A percentile compares a stretch with the other conserved stretches of the same genome.
phyloP scores from a whole-genome alignment of 805 yeast genomes.

The Candida bentonensis region DNA sequence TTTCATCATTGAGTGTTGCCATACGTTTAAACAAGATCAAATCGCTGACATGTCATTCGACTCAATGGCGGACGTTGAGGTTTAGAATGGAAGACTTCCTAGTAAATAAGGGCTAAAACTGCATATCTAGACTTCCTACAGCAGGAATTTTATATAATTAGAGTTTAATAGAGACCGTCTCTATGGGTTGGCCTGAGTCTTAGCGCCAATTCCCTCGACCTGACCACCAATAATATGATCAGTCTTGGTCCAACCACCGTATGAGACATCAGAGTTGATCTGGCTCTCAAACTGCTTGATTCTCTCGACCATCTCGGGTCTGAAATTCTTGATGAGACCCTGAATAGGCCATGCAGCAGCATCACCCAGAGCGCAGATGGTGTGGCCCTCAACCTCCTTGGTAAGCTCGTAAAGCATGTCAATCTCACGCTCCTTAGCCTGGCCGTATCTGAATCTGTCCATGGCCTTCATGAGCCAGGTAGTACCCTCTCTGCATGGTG shows the following conservation, averaged over 20 bases:
- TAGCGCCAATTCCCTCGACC: constrained; percentile 28
- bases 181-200: neutral
- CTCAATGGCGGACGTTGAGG: no score
- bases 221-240: constrained; percentile 48
- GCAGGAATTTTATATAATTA: neutral
- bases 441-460: constrained; percentile 69
- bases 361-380: constrained; percentile 85
- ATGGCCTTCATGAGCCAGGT: constrained; percentile 74
- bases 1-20: neutral
- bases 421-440: constrained; percentile 67
- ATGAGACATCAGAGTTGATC: constrained; percentile 32
- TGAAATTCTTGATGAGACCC: constrained; percentile 73
- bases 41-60: no score
- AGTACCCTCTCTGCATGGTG: constrained; percentile 91
- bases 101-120: no score
- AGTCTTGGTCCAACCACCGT: constrained; percentile 69
- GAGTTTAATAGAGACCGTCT: neutral
- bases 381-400: constrained; percentile 81
- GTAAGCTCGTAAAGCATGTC: constrained; percentile 76
- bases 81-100: no score
- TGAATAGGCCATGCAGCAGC: constrained; percentile 93
- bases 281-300: constrained; percentile 44
- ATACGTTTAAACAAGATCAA: no score
- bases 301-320: constrained; percentile 69
- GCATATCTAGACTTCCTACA: neutral